Evolutionary conservation across 805 yeast species (phyloP).

Genomic region (Kluyveromyces lactis): DNA sequence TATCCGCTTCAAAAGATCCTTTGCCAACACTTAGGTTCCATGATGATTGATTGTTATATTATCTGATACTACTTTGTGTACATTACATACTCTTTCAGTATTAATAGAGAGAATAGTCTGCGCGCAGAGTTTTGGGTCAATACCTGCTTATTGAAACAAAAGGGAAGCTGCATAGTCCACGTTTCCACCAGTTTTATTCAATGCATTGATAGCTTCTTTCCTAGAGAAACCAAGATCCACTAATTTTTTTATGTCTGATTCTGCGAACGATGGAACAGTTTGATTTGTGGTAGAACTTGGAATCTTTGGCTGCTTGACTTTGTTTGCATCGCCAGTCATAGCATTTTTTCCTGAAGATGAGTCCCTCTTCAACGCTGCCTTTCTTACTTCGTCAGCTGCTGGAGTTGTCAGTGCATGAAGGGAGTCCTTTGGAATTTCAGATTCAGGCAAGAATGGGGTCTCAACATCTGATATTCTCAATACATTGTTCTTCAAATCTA

Average conservation of each 20-base stretch:
- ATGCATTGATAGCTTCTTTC: constrained; percentile 54
- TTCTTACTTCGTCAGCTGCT: neutral
- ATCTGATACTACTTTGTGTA: no score
- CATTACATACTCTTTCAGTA: no score
- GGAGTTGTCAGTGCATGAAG: constrained; percentile 9
- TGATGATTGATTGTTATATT: neutral
- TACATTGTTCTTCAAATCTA: constrained; percentile 61
- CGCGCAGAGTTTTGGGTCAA: no score
- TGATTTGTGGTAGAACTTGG: constrained; percentile 1
- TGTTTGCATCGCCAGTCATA: neutral
- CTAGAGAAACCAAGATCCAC: constrained; percentile 65
- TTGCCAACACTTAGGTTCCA: neutral
- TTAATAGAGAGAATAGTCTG: no score
- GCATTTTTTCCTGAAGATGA: neutral
- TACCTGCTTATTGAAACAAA: constrained; percentile 47
- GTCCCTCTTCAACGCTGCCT: neutral
- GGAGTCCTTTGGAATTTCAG: constrained; percentile 48
- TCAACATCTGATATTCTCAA: constrained; percentile 66
- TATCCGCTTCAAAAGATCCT: neutral
- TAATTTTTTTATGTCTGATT: constrained; percentile 37
- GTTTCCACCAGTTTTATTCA: constrained; percentile 63
- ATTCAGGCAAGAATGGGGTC: constrained; percentile 63
- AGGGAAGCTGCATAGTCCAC: constrained; percentile 81
- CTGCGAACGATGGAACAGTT: constrained; percentile 22
- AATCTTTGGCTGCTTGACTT: neutral